Conservation (phyloP, 768 basidiomycete genomes). For the Mycena maculata region DNA sequence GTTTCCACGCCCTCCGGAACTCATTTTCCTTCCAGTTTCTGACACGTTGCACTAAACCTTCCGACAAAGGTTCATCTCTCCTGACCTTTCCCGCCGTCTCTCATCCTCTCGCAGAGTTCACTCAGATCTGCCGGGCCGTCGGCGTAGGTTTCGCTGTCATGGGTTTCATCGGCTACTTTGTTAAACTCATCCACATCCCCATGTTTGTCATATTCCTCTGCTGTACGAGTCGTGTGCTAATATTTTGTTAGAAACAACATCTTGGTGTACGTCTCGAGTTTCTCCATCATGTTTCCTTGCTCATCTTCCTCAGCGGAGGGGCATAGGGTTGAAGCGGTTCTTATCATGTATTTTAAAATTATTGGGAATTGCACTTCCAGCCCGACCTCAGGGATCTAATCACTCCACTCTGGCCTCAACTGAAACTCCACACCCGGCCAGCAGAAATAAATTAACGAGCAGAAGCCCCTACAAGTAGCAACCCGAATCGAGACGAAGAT, state of each 20-base stretch:
- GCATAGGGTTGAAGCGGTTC: slow-evolving; percentile 59
- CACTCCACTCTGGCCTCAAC: not conserved
- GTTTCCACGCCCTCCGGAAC: not conserved
- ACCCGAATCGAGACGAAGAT: slow-evolving; percentile 79
- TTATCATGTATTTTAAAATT: slow-evolving; percentile 37
- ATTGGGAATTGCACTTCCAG: slow-evolving; percentile 18
- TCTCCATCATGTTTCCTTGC: not conserved
- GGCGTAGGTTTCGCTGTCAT: slow-evolving; percentile 98
- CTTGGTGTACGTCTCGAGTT: slow-evolving; percentile 81
- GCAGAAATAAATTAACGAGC: slow-evolving; percentile 31
- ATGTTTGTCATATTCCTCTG: slow-evolving; percentile 71
- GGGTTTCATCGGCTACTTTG: slow-evolving; percentile 99
- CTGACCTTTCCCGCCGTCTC: not conserved
- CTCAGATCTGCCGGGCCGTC: slow-evolving; percentile 95
- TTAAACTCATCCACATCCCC: slow-evolving; percentile 98
- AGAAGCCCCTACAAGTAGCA: slow-evolving; percentile 67
- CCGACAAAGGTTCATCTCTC: slow-evolving; percentile 81
- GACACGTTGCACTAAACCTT: slow-evolving; percentile 97
- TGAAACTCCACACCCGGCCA: not conserved
- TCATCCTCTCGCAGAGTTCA: slow-evolving; percentile 73
- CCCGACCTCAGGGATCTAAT: not conserved
- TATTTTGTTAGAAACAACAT: slow-evolving; percentile 85
- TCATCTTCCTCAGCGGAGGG: slow-evolving; percentile 70
- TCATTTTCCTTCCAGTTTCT: slow-evolving; percentile 75
- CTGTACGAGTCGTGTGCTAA: slow-evolving; percentile 32